These are phyloP conservation scores for Scopulariopsis brevicaulis DNA, from an alignment of 2,329 filamentous ascomycete genomes.

Conservation along the genomic window DNA sequence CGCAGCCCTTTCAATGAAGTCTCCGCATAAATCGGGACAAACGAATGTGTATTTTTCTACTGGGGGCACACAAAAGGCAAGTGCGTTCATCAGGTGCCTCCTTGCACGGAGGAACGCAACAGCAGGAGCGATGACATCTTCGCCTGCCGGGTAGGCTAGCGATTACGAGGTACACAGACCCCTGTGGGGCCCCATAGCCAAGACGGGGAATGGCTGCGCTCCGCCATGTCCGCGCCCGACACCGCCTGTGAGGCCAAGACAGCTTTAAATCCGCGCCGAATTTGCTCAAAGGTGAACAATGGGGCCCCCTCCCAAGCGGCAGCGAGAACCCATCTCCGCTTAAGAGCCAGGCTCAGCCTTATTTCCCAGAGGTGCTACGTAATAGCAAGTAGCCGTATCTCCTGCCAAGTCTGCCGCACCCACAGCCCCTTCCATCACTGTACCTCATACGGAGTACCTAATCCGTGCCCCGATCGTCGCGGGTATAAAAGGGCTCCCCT, in stretches of 20 bases:
- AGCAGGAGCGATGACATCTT: not conserved
- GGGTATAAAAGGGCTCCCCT: not conserved
- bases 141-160: not conserved
- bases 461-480: not conserved
- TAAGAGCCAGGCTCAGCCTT: not conserved
- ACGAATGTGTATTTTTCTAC: no score
- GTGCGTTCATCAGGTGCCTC: no score
- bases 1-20: no score
- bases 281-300: not conserved
- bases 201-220: not conserved
- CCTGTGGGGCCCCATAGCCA: not conserved
- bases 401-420: not conserved
- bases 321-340: not conserved
- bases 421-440: not conserved
- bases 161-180: not conserved
- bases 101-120: no score
- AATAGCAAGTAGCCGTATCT: not conserved
- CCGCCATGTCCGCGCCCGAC: not conserved
- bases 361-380: not conserved
- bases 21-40: no score
- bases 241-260: not conserved
- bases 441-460: not conserved
- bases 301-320: not conserved
- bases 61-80: no score
- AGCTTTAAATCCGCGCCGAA: not conserved